Conservation (phyloP, 2,329 filamentous ascomycete genomes). For the Colletotrichum lentis region DNA sequence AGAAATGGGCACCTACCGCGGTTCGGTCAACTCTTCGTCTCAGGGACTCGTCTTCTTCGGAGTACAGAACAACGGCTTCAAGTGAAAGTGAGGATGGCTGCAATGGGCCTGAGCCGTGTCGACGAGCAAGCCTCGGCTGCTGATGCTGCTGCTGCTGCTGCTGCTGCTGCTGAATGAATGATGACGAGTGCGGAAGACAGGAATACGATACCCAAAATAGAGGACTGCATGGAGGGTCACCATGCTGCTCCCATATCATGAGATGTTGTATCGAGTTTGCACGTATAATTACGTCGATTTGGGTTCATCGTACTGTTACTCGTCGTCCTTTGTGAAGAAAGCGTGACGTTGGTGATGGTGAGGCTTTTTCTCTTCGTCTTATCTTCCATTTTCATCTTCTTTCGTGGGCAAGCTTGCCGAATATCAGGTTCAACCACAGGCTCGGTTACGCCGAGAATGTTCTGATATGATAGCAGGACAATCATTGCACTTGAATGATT, state of each 20-base stretch:
- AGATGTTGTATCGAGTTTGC: neutral
- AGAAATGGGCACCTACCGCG: conserved; percentile 22
- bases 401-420: too few relatives aligned
- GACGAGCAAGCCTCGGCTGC: neutral
- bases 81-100: conserved; percentile 43
- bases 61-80: conserved; percentile 49
- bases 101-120: neutral
- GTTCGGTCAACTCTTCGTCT: conserved; percentile 41
- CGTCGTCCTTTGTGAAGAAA: too few relatives aligned
- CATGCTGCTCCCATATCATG: neutral
- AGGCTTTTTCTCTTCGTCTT: too few relatives aligned
- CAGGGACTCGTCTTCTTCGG: conserved; percentile 58
- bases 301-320: neutral
- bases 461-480: neutral
- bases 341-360: too few relatives aligned
- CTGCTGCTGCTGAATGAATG: neutral
- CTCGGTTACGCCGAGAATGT: too few relatives aligned
- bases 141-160: neutral
- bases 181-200: neutral
- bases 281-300: neutral
- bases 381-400: too few relatives aligned
- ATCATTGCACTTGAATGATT: too few relatives aligned
- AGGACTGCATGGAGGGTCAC: neutral
- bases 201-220: conserved; percentile 6
- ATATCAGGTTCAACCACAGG: too few relatives aligned